Evolutionary conservation across 192 early-diverging fungal genomes (phyloP), one percentile per base, ranked within the genome.

Genomic region (Fimicolochytrium jonesii): DNA sequence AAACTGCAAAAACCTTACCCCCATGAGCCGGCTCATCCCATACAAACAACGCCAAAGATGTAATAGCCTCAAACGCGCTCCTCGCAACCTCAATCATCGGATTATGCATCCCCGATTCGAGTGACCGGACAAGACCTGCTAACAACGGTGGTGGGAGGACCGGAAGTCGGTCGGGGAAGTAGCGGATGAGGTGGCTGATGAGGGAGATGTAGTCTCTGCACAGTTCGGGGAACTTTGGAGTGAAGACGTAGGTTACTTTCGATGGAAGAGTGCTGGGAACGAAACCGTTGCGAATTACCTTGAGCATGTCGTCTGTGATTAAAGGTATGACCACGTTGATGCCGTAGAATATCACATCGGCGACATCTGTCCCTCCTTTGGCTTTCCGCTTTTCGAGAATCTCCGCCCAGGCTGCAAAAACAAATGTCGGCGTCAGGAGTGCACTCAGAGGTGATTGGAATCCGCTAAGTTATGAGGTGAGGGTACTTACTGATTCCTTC

Each of bases 331-430:
- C 59, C 23, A 80, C 75, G 70, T 87, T 81, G 37, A 90, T 69
- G 29, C 87, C 90, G 68, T 76, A 84, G 42, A 88, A 84, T 26
- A 90, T 82, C 4, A 91, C 85, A 20, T 82, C 77, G n/a, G 82
- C 67, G 44, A 87, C 67, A 68, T 81, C 62, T 29, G 57, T 35
- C 53, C 56, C 22, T 57, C 63, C 56, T 62, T 67, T 18, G 33
- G 41, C 49, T 7, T 28, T 46, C 29, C 69, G 65, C 10, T 72
- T 59, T 10, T 49, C 58, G 29, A 74, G 25, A 39, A 77, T 70
- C 36, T 66, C 64, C 18, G 75, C 59, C 25, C 39, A 61, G 29
- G 43, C 63, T 63, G 13, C 23, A 35, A 33, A 25, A 9, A 30
- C 36, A 13, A 11, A 6, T n/a, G 41, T 22, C 17, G 44, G 44